Conservation (phyloP, 2,329 filamentous ascomycete species). For the Curvularia sp. region DNA sequence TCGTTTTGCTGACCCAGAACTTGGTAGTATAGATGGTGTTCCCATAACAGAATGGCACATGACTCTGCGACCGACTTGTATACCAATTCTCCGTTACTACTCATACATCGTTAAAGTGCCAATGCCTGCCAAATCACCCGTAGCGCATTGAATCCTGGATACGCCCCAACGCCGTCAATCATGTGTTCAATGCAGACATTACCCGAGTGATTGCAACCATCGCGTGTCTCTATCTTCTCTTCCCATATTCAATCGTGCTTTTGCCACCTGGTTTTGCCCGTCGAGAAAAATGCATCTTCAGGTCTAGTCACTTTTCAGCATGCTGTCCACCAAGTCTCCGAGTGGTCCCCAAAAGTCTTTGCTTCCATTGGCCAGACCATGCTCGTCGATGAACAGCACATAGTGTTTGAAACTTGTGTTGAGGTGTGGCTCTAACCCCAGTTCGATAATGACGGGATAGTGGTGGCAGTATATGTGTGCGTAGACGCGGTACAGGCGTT, state of each 20-base stretch:
- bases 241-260: not conserved
- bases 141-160: slow-evolving; percentile 1
- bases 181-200: slow-evolving; percentile 1
- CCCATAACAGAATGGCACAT: not conserved
- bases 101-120: slow-evolving; percentile 24
- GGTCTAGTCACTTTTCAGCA: slow-evolving; percentile 80
- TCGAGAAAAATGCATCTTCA: not conserved
- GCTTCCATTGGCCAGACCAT: slow-evolving; percentile 80
- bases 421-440: slow-evolving; percentile 93
- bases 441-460: slow-evolving; percentile 93
- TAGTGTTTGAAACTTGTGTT: slow-evolving; percentile 99
- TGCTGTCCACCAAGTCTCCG: slow-evolving; percentile 95
- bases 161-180: slow-evolving; percentile 15
- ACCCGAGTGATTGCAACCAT: slow-evolving; percentile 1
- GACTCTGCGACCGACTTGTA: not conserved
- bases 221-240: not conserved
- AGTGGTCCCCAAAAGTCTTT: slow-evolving; percentile 98
- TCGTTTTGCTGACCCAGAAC: not conserved
- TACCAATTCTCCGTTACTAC: slow-evolving; percentile 17
- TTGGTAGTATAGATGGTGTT: slow-evolving; percentile 1
- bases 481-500: slow-evolving; percentile 97
- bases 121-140: slow-evolving; percentile 18
- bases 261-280: not conserved
- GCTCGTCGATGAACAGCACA: slow-evolving; percentile 97
- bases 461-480: slow-evolving; percentile 98